A percentile compares a stretch with the other conserved stretches of the same genome.
Conservation (phyloP, 805 yeast genomes). For the Maudiozyma barnettii region DNA sequence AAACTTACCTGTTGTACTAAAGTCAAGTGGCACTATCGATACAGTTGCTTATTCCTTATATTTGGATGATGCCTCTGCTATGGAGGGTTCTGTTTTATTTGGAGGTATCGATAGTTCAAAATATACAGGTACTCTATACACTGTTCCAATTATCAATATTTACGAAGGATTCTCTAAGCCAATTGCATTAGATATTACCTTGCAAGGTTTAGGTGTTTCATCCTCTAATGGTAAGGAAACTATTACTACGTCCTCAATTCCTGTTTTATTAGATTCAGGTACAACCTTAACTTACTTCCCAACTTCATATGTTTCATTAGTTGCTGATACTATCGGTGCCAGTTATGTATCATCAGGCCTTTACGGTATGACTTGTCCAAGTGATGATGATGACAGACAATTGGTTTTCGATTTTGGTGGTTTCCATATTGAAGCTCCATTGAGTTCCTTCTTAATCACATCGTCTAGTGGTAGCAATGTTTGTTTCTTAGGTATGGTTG, state of each 20-base stretch:
- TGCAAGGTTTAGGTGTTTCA: slow-evolving; percentile 26
- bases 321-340: slow-evolving; percentile 36
- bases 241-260: slow-evolving; percentile 14
- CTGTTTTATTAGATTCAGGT: slow-evolving; percentile 46
- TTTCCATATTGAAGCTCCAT: slow-evolving; percentile 33
- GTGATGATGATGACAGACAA: slow-evolving; percentile 18
- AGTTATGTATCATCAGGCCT: slow-evolving; percentile 33
- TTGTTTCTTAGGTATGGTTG: slow-evolving; percentile 38
- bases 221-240: slow-evolving; percentile 14
- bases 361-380: slow-evolving; percentile 39
- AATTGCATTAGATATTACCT: slow-evolving; percentile 15
- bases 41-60: slow-evolving; percentile 53
- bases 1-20: slow-evolving; percentile 57
- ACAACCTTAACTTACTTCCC: slow-evolving; percentile 44
- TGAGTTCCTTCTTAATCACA: slow-evolving; percentile 24
- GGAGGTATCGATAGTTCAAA: slow-evolving; percentile 64
- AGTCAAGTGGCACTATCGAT: slow-evolving; percentile 44
- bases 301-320: slow-evolving; percentile 11
- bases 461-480: slow-evolving; percentile 15
- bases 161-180: slow-evolving; percentile 9
- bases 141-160: slow-evolving; percentile 42
- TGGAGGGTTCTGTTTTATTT: slow-evolving; percentile 47
- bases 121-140: slow-evolving; percentile 44
- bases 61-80: slow-evolving; percentile 36
- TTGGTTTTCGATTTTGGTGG: slow-evolving; percentile 1